phyloP scores from a whole-genome alignment of 2,329 filamentous ascomycete species.

The Microcyclospora tardicrescens region DNA sequence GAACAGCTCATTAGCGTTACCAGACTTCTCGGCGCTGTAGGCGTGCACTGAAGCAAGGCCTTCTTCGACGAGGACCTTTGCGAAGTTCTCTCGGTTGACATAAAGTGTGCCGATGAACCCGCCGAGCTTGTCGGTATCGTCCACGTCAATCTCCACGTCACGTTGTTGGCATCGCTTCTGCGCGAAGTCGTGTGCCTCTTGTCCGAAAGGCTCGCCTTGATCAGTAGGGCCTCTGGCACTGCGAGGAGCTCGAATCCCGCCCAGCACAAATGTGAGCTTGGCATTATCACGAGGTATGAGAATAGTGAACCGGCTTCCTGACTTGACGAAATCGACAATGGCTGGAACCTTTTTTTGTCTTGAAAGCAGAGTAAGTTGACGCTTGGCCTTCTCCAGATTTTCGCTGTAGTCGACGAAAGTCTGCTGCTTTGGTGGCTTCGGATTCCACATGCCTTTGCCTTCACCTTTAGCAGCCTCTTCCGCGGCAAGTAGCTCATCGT shows the following conservation, averaged over 20 bases:
- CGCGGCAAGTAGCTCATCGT: slow-evolving; percentile 72
- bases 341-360: slow-evolving; percentile 86
- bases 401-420: slow-evolving; percentile 85
- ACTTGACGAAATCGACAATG: slow-evolving; percentile 93
- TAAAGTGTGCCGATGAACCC: slow-evolving; percentile 94
- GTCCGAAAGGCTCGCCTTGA: slow-evolving; percentile 81
- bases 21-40: slow-evolving; percentile 91
- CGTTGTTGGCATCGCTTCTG: slow-evolving; percentile 81
- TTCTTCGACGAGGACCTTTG: slow-evolving; percentile 85
- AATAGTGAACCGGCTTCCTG: slow-evolving; percentile 86
- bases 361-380: slow-evolving; percentile 75
- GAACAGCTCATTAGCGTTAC: slow-evolving; percentile 75
- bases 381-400: slow-evolving; percentile 85
- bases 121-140: slow-evolving; percentile 90
- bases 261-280: slow-evolving; percentile 89
- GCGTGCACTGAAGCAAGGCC: slow-evolving; percentile 83
- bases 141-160: slow-evolving; percentile 89
- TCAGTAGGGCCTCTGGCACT: slow-evolving; percentile 72
- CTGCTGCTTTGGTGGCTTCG: slow-evolving; percentile 72
- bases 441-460: slow-evolving; percentile 88
- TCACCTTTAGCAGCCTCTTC: slow-evolving; percentile 73
- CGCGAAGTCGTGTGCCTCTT: slow-evolving; percentile 86
- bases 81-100: slow-evolving; percentile 89
- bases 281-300: slow-evolving; percentile 84
- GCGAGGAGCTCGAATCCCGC: slow-evolving; percentile 78